Evolutionary conservation across 495 filamentous ascomycete species (phyloP), one percentile per base, ranked within the genome.

Genomic region (Annulohypoxylon maeteangense): DNA sequence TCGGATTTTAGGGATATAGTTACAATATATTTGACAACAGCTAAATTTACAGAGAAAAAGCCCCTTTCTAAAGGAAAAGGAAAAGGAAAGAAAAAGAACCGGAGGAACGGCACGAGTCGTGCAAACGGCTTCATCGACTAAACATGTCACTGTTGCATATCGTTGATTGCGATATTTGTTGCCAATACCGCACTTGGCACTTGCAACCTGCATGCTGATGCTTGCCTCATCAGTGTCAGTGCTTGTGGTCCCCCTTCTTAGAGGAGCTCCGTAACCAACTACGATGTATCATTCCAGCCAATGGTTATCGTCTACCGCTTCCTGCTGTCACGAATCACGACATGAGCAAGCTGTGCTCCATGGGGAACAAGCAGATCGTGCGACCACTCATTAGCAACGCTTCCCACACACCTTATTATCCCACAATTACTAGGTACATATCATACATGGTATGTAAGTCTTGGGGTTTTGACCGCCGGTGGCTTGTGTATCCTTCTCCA

Each of bases 361-460:
- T 65, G 51, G 65, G 70, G 53, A 65, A 73, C 61, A 47, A 59
- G 70, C 62, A 73, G 62, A 61, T 58, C 42, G 65, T 73, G 62
- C 59, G 22, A 69, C 70, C 65, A 62, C 40, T 62, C 34, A 55
- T 62, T 36, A 42, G 23, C 44, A 63, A 51, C 61, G 57, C 47
- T 62, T 73, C 40, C 29, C 56, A 62, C 56, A 62, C 63, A 58
- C 60, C 55, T 20, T 48, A 59, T 45, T 42, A 60, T 64, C 40
- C 29, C 62, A 66, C 34, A 56, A 10, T 40, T 56, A 53, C 47
- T 34, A 40, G 48, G 45, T 38, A 66, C 64, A 38, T 50, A 71
- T 67, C 47, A 71, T 44, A 58, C 59, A 18, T 27, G 12, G 10
- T 1, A 36, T 7, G 32, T n/a, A 57, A 65, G 11, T 20, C 38